Base-by-base conservation (phyloP, 257 asterid genomes). In the Asclepias syriaca region DNA sequence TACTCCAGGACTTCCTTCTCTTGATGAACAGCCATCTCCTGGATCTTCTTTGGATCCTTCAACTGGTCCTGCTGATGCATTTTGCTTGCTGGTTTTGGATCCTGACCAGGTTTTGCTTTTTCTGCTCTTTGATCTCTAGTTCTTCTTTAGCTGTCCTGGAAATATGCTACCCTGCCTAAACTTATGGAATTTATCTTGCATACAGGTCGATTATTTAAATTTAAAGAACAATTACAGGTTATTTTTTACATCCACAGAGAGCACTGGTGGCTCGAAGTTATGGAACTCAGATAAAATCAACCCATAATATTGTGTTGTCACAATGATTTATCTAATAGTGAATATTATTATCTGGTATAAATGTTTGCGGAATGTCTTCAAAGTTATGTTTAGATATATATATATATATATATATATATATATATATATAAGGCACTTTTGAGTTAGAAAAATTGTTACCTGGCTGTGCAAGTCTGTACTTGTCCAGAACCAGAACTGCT, bases 201-300 rank as follows among this genome's bases (percentile, higher is more conserved):
- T 75, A 51, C 91, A 89, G 97, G 97, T 94, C 77, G 97, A 94
- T 74, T 91, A 91, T 69, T 76, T 94, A 56, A 94, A 91, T 74
- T 76, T 94, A 88, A 91, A 85, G 89, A 94, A 87, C 78, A 89
- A 85, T 60, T 85, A 86, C 79, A 91, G 99, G 84, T 72, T 83
- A 6, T 48, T 73, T 37, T 94, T 84, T 79, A 76, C 86, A 51
- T 77, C 81, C 54, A 82, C 69, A n/a, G 75, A 32, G 66, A 73
- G 73, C 65, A 71, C 27, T 76, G 72, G 72, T 61, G 95, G 91
- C 61, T 77, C 71, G 76, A 89, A 80, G 84, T 65, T 71, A 61
- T 94, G 98, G 95, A 84, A 74, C 22, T 79, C 82, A 66, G 81
- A 85, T 61, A 84, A 75, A 66, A 82, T 93, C 75, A 87, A 93